phyloP scores from a whole-genome alignment of 2,329 filamentous ascomycete genomes.

The Colletotrichum salicis region DNA sequence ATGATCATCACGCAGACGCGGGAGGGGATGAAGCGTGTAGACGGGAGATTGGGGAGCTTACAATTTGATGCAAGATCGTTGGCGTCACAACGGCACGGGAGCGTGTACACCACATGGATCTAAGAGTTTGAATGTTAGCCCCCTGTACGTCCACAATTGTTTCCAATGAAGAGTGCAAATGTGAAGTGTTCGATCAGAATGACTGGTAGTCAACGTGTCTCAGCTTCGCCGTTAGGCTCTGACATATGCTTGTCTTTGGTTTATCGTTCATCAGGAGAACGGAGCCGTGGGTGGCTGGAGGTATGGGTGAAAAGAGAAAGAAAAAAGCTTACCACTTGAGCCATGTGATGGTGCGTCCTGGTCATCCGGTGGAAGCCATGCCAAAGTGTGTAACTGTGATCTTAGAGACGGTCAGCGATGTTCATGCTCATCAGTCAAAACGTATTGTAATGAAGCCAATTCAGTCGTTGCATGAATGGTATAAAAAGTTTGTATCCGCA shows the following conservation, averaged over 20 bases:
- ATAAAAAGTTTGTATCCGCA: slow-evolving; percentile 65
- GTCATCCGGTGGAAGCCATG: not conserved
- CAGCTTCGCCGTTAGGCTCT: slow-evolving; percentile 39
- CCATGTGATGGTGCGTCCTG: not conserved
- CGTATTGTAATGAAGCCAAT: slow-evolving; percentile 26
- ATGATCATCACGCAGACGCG: slow-evolving; percentile 36
- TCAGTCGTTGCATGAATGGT: slow-evolving; percentile 70
- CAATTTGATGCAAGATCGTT: not conserved
- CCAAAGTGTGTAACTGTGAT: not conserved
- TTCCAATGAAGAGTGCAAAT: slow-evolving; percentile 18
- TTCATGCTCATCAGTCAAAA: slow-evolving; percentile 16
- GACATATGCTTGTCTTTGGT: slow-evolving; percentile 40
- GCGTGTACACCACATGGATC: not conserved
- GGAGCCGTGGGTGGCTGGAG: slow-evolving; percentile 24
- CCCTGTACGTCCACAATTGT: not conserved
- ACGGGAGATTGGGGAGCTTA: not conserved
- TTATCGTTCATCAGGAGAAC: slow-evolving; percentile 38
- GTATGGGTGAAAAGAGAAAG: not conserved
- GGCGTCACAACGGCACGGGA: accelerated
- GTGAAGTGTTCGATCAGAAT: slow-evolving; percentile 33
- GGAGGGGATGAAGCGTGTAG: not conserved
- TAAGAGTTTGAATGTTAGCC: slow-evolving; percentile 10
- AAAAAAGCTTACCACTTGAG: slow-evolving; percentile 18
- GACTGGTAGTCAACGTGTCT: slow-evolving; percentile 36
- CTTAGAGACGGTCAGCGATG: slow-evolving; percentile 33